Evolutionary conservation across 345 rosid species (phyloP), one percentile per base, ranked within the genome.

Genomic region (Garcia nutans): DNA sequence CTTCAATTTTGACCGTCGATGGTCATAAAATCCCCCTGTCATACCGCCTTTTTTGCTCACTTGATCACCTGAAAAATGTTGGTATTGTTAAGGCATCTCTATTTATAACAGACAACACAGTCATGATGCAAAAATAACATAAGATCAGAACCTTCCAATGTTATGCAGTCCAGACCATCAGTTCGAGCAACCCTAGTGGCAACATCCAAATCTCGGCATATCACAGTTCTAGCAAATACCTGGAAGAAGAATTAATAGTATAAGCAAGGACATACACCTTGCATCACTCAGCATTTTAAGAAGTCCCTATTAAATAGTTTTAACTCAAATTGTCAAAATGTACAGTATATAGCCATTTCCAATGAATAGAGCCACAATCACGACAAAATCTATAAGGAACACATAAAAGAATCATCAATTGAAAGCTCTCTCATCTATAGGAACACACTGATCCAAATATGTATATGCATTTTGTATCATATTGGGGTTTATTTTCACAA

Each of bases 31-130:
- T 55, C 98, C 98, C 69, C 96, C 96, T 0, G 98, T 96, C 98
- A 96, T 96, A 67, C 98, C 94, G 76, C 98, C 98, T 84, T 96
- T 93, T 88, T 91, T 91, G 89, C 99, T 96, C 77, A 96, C 99
- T 89, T 93, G 99, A 81, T 96, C 99, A 86, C 99, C 99, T 95
- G 86, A 76, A 74, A 57, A 82, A 16, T 28, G 65, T 66, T 44
- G 76, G 83, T 22, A 69, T 72, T 56, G 13, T 80, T 58, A 75
- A 76, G 57, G 65, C 69, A 61, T 57, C n/a, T 52, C n/a, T 58
- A 20, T 49, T 24, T 37, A 47, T 68, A 47, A 28, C 10, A 44
- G 37, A 61, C 26, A 62, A n/a, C 45, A 41, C 57, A 19, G 45
- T 45, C 64, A 66, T 11, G 28, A 56, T 9, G 33, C 13, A 60